A percentile compares a stretch with the other conserved stretches of the same genome.
These are phyloP conservation scores for Xylaria acuta DNA, from an alignment of 495 filamentous ascomycete species.

Conservation along the genomic window DNA sequence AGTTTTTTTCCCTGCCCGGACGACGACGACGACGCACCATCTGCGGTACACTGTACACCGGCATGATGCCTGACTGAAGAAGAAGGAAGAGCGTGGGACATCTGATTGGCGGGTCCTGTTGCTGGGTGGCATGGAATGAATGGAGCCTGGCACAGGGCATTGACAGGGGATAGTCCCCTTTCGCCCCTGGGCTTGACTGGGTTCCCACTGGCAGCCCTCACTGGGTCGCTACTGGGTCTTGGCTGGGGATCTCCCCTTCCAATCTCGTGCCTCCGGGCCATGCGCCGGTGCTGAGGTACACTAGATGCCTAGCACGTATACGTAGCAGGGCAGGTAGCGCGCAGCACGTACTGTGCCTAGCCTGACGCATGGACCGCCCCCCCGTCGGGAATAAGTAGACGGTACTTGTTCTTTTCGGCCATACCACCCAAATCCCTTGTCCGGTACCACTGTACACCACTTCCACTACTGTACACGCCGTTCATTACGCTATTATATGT, in stretches of 20 bases:
- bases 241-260: conserved; percentile 24
- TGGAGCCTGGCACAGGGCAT: conserved; percentile 9
- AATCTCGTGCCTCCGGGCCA: conserved; percentile 22
- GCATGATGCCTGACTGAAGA: conserved; percentile 10
- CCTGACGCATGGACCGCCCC: conserved; percentile 26
- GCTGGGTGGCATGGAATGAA: conserved; percentile 21
- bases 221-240: conserved; percentile 1
- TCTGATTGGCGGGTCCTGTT: conserved; percentile 7
- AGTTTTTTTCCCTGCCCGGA: not conserved
- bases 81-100: not conserved
- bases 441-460: conserved; percentile 7
- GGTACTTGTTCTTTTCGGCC: conserved; percentile 22
- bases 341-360: conserved; percentile 5
- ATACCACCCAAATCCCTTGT: conserved; percentile 6
- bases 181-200: conserved; percentile 20
- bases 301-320: not conserved
- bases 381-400: conserved; percentile 22
- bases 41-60: not conserved
- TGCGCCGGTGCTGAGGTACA: conserved; percentile 18
- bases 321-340: not conserved
- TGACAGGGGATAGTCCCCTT: conserved; percentile 10
- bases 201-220: not conserved
- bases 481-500: conserved; percentile 21
- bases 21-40: not conserved
- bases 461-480: not conserved